Conservation (phyloP, 2,329 filamentous ascomycete species). For the Neonectria ditissima region DNA sequence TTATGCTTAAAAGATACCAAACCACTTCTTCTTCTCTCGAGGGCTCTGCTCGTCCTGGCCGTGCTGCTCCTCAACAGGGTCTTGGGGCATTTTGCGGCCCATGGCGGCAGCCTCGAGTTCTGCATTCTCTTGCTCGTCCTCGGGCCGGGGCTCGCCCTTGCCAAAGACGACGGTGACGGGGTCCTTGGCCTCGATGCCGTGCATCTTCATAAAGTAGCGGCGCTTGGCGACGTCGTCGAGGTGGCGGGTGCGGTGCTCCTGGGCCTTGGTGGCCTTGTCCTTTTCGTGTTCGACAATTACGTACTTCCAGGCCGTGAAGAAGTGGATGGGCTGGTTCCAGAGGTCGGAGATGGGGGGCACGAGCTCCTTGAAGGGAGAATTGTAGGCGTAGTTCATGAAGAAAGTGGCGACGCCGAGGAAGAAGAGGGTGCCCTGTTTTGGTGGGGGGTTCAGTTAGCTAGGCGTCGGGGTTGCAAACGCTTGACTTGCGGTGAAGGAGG, state of each 20-base stretch:
- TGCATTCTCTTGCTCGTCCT: conserved; percentile 39
- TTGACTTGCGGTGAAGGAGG: neutral
- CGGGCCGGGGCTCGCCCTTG: conserved; percentile 51
- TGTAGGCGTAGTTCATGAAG: conserved; percentile 80
- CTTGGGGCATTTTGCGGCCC: conserved; percentile 50
- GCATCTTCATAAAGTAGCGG: conserved; percentile 84
- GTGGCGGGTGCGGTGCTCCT: conserved; percentile 77
- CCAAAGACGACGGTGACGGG: conserved; percentile 62
- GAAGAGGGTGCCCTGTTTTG: conserved; percentile 73
- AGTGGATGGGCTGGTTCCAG: conserved; percentile 76
- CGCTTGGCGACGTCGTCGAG: conserved; percentile 91
- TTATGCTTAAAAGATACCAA: conserved; percentile 79
- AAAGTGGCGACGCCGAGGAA: conserved; percentile 79
- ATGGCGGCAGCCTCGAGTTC: conserved; percentile 50
- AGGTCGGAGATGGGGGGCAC: conserved; percentile 79
- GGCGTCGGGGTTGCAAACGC: neutral
- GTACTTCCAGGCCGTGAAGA: conserved; percentile 72
- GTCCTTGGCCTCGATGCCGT: conserved; percentile 78
- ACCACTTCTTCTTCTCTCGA: conserved; percentile 76
- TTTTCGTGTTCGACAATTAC: conserved; percentile 83
- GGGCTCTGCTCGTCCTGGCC: conserved; percentile 21
- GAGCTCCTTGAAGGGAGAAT: conserved; percentile 83
- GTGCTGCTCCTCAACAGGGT: conserved; percentile 45
- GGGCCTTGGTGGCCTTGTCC: conserved; percentile 75
- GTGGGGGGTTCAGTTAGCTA: conserved; percentile 22